A percentile compares a stretch with the other conserved stretches of the same genome.
Conservation (phyloP, 177 flowering plant genomes). For the Vitis hybrid region DNA sequence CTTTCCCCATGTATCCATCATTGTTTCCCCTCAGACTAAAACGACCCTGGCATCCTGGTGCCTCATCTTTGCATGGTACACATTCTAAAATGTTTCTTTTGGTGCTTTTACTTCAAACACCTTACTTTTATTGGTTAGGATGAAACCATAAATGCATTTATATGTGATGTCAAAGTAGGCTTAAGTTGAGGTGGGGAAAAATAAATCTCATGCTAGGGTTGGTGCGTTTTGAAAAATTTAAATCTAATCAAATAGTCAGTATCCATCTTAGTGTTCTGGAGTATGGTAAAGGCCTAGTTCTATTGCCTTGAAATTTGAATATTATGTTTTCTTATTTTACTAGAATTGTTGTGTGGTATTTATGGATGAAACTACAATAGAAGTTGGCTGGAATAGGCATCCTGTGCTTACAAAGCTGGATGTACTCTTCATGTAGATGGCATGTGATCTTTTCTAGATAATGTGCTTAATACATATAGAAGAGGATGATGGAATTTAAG, state of each 20-base stretch:
- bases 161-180: neutral
- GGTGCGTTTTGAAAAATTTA: neutral
- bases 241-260: neutral
- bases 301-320: neutral
- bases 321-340: neutral
- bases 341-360: neutral
- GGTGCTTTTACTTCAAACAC: neutral
- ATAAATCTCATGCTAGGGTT: neutral
- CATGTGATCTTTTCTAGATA: too few species aligned
- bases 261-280: neutral
- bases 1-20: slow-evolving; percentile 70
- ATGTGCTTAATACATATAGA: too few species aligned
- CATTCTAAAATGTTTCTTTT: neutral
- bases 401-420: too few species aligned
- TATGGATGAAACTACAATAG: too few species aligned
- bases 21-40: slow-evolving; percentile 54
- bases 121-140: neutral
- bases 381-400: too few species aligned
- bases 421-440: too few species aligned
- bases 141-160: neutral
- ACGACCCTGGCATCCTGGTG: slow-evolving; percentile 55
- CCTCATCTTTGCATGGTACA: slow-evolving; percentile 43
- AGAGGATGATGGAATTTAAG: too few species aligned
- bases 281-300: neutral
- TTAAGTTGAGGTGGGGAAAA: neutral